Conservation (phyloP, 495 filamentous ascomycete species). For the Sabuloglossum arenarium region DNA sequence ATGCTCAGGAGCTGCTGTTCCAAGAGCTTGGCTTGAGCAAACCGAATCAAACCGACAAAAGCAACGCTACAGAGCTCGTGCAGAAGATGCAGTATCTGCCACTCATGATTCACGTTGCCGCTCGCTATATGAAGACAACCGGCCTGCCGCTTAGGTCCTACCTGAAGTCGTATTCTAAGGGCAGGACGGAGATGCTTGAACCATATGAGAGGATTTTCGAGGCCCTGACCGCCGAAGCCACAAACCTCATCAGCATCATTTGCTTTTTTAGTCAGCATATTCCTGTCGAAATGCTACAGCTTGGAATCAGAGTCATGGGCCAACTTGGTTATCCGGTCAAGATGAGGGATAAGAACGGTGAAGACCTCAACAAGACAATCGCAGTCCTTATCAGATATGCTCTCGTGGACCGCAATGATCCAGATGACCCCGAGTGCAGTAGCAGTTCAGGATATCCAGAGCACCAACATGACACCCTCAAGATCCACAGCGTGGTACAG, state of each 20-base stretch:
- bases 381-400: slow-evolving; percentile 48
- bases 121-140: slow-evolving; percentile 50
- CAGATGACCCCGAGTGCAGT: slow-evolving; percentile 20
- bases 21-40: slow-evolving; percentile 31
- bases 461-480: slow-evolving; percentile 34
- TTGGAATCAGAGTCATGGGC: slow-evolving; percentile 39
- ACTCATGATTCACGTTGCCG: slow-evolving; percentile 59
- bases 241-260: slow-evolving; percentile 54
- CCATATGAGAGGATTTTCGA: slow-evolving; percentile 13
- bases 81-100: slow-evolving; percentile 50
- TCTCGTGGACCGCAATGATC: slow-evolving; percentile 43
- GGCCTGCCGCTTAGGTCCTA: slow-evolving; percentile 50
- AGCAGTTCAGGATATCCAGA: slow-evolving; percentile 29
- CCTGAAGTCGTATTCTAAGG: slow-evolving; percentile 38
- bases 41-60: slow-evolving; percentile 32
- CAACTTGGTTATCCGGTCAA: slow-evolving; percentile 27
- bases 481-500: slow-evolving; percentile 61
- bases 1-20: slow-evolving; percentile 36
- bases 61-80: slow-evolving; percentile 43
- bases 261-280: slow-evolving; percentile 55
- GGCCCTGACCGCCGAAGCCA: slow-evolving; percentile 25
- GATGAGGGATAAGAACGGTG: slow-evolving; percentile 25
- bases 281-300: slow-evolving; percentile 49
- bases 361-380: slow-evolving; percentile 47
- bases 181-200: slow-evolving; percentile 45